Base-by-base conservation (phyloP, 306 rosid genomes). In the Ammopiptanthus mongolicus region DNA sequence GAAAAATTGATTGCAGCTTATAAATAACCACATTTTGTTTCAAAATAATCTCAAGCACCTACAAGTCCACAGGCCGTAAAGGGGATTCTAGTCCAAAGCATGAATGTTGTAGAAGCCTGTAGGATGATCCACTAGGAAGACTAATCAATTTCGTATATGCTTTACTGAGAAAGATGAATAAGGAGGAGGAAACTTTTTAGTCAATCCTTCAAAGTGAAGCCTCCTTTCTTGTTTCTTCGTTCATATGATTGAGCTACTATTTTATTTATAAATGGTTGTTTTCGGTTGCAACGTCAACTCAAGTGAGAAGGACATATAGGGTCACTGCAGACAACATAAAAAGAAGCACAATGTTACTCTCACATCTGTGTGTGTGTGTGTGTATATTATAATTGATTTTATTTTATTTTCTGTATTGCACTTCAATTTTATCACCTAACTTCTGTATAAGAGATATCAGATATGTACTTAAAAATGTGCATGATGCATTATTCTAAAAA, bases 261-360 rank as follows among this genome's bases (percentile, higher is more conserved):
- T 12, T 37, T 23, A 25, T 62, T 17, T 52, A 15, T 0, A 62
- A 70, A 65, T 65, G 12, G 19, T 51, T 78, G 71, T 48, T 74
- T 73, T 70, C 36, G 68, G 84, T 83, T 80, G 81, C 75, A 71
- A 76, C 50, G 70, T 75, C 65, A 23, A 58, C 2, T 65, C 76
- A 65, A 66, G 31, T 65, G 79, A 83, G 57, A 83, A 76, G 64
- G 79, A 84, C 69, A 9, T 61, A 72, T 56, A 68, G 62, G 19
- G 14, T 57, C 41, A 37, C 67, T 44, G 19, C 44, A 52, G 37
- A 74, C 68, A 69, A 15, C 25, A 50, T 28, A 57, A 39, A 25
- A 78, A 48, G 47, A 25, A 25, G 28, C 28, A 25, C 28, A 25
- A 3, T 25, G 28, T 25, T 25, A 25, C 28, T 25, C 28, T 25